Base-by-base conservation (phyloP, 495 filamentous ascomycete genomes). In the Xylaria palmicola region DNA sequence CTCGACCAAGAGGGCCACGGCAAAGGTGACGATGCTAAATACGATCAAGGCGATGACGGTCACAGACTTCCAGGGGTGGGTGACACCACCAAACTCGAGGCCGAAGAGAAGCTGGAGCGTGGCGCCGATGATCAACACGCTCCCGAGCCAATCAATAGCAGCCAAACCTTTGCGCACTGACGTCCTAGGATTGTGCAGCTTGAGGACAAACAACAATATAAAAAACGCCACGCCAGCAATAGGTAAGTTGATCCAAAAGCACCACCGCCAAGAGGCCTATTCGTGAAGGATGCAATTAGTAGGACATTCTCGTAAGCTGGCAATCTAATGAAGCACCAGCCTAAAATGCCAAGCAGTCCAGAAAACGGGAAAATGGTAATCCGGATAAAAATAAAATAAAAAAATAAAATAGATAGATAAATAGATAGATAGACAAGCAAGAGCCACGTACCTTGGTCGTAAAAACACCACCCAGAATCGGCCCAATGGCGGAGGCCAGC, bases 21-120 rank as follows among this genome's bases (percentile, higher is more conserved):
- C 76, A 57, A 83, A 79, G 6, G 82, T 79, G 22, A 86, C 50
- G 19, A 88, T 56, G 17, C 91, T 89, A 56, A 91, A 90, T 22
- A 92, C 74, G 62, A 93, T 84, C 8, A 93, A 75, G 68, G 89
- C 90, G 64, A 95, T 83, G 26, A 92, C 89, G 1, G 80, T 85
- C 1, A 87, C 76, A 0, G 89, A 92, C 47, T 67, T 71, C 90
- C 90, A 94, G 17, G 90, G 88, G 65, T 82, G 83, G 9, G 77
- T 81, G 48, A 88, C 77, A 15, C 91, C 91, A 51, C 90, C 90
- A 61, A 88, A 90, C 65, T 92, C 85, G 20, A 93, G 79, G 15
- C 87, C 90, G 45, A 93, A 85, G 6, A 93, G 81, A 64, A 94
- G 83, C 83, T 93, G 90, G 9, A 92, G 75, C 1, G 88, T 90